Percentiles rank a stretch among this genome's conserved stretches.
phyloP scores from a whole-genome alignment of 352 stramenopile genomes.

The Pythium pectinolyticum region DNA sequence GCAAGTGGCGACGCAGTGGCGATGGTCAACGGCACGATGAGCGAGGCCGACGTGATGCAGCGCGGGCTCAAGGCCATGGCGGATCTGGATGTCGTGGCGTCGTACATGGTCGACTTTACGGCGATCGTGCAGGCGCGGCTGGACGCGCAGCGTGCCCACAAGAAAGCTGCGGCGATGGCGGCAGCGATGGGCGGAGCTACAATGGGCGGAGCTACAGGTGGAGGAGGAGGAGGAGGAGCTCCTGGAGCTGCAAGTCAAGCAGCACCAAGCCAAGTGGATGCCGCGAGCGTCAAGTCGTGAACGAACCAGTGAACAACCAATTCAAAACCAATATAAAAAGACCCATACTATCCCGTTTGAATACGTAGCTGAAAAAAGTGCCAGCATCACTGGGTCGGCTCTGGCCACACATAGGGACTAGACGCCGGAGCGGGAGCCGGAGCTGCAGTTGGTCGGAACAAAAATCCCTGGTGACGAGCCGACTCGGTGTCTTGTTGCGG shows the following conservation, averaged over 20 bases:
- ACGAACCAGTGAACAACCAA: too few species aligned
- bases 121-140: conserved; percentile 74
- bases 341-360: too few species aligned
- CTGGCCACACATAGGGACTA: too few species aligned
- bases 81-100: conserved; percentile 90
- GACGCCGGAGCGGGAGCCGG: too few species aligned
- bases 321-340: too few species aligned
- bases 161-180: conserved; percentile 46
- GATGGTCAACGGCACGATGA: conserved; percentile 47
- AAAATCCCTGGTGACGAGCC: background rate
- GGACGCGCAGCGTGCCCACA: conserved; percentile 70
- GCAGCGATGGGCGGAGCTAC: conserved; percentile 21
- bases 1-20: conserved; percentile 1
- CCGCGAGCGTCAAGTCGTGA: conserved; percentile 24
- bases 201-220: background rate
- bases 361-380: too few species aligned
- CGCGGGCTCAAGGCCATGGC: conserved; percentile 85
- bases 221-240: background rate
- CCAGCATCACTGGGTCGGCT: too few species aligned
- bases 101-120: conserved; percentile 93
- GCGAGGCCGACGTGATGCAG: conserved; percentile 81
- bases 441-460: background rate
- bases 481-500: background rate
- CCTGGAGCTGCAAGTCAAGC: background rate
- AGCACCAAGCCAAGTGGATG: conserved; percentile 13